Percentiles rank a stretch among this genome's conserved stretches.
Conservation (phyloP, 352 stramenopile species). For the Pythium apleroticum region DNA sequence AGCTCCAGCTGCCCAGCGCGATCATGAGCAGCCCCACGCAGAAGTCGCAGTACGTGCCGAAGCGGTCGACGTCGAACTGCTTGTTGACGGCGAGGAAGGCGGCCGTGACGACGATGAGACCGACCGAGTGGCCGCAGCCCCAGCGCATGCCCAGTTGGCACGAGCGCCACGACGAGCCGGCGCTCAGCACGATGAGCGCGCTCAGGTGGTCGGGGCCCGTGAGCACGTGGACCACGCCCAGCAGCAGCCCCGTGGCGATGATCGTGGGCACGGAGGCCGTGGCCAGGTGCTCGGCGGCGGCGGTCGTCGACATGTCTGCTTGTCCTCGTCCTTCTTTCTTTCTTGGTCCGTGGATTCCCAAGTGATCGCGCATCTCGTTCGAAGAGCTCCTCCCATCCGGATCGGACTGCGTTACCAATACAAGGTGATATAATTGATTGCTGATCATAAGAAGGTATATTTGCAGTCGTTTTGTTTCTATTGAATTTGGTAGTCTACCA, state of each 20-base stretch:
- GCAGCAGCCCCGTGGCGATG: constrained; percentile 44
- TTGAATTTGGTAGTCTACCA: not conserved
- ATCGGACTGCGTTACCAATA: not conserved
- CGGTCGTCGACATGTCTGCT: constrained; percentile 13
- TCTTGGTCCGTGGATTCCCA: not conserved
- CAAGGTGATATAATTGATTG: too few species aligned
- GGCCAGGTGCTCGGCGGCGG: constrained; percentile 18
- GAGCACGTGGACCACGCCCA: constrained; percentile 52
- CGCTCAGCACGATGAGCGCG: constrained; percentile 80
- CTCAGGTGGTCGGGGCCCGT: constrained; percentile 83
- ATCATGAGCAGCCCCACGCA: constrained; percentile 61
- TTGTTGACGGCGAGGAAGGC: constrained; percentile 53
- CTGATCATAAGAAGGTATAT: too few species aligned
- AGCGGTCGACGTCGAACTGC: constrained; percentile 40
- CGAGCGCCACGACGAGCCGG: constrained; percentile 59
- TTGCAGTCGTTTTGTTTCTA: too few species aligned
- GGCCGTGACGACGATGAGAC: constrained; percentile 67
- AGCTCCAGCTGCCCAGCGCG: constrained; percentile 38
- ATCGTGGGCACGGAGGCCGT: constrained; percentile 33
- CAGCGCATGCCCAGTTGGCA: constrained; percentile 83
- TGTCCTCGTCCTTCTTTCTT: not conserved
- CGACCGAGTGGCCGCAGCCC: constrained; percentile 79
- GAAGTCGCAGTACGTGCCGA: constrained; percentile 56
- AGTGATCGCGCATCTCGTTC: constrained; percentile 11
- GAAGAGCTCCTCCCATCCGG: constrained; percentile 1